Base-by-base conservation (phyloP, 345 rosid genomes). In the Linum tenue region DNA sequence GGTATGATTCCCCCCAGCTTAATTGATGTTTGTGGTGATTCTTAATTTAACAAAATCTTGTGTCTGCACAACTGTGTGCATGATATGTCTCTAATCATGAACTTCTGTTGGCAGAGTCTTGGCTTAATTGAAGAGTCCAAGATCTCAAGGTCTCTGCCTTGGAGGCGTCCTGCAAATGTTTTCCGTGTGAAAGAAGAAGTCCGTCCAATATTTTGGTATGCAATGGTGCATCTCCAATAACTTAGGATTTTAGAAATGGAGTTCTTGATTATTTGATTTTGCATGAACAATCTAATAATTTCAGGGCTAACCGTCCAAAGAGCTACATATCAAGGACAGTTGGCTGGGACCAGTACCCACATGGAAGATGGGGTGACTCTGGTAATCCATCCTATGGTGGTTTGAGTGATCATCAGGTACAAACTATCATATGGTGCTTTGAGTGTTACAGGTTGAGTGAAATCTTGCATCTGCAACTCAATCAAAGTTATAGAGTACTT, bases 221-320 rank as follows among this genome's bases (percentile, higher is more conserved):
- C 35, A 64, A 11, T 73, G 43, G 41, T 57, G 64, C 51, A 44
- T 55, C 36, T 8, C 41, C 37, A 44, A 7, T 60, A 42, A 22
- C 14, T 16, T 59, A 57, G 31, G 3, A 1, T 37, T 22, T 56
- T 22, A 12, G 56, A 60, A 31, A 11, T 56, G 58, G 39, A 16
- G 48, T 67, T 5, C 41, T 37, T 48, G 7, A 37, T 37, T 38
- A 14, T 22, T 48, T 22, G 31, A 4, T 17, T 42, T 72, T 77
- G 62, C 55, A 36, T 37, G 50, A 50, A 57, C 53, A 62, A 9
- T 42, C 55, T 14, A 56, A 71, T 80, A 56, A 64, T 81, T 74
- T 64, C 72, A 90, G 99, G 99, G 96, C 99, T 65, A 94, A 90
- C 74, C 97, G 97, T 74, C 99, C 99, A 15, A 90, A 91, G 91